A percentile compares a stretch with the other conserved stretches of the same genome.
Evolutionary conservation across 192 early-diverging fungal species (phyloP).

Genomic region (Backusella psychrophila): DNA sequence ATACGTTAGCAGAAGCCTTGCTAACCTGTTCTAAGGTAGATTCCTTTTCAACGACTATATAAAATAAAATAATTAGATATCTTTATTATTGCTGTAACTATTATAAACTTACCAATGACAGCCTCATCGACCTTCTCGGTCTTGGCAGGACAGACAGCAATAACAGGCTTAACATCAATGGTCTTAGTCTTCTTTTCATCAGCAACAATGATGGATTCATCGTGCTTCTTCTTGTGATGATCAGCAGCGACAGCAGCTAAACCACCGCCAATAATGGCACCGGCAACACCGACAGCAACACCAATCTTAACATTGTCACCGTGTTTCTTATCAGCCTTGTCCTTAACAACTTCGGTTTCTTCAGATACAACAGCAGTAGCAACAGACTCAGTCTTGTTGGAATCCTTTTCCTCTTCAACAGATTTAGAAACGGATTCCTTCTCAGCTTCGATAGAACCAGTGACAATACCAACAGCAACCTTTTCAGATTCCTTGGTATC

Average conservation of each 20-base stretch:
- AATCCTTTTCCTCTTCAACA: too few relatives aligned
- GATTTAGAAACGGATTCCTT: too few relatives aligned
- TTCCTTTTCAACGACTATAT: background rate
- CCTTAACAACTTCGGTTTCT: background rate
- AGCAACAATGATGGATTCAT: too few relatives aligned
- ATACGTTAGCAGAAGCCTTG: background rate
- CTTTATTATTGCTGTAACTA: background rate
- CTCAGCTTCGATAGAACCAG: background rate
- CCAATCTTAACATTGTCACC: background rate
- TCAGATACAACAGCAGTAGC: background rate
- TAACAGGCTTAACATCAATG: too few relatives aligned
- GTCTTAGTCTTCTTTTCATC: too few relatives aligned
- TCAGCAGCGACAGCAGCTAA: too few relatives aligned
- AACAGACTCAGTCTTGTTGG: background rate
- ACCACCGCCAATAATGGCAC: background rate
- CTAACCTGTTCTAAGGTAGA: background rate
- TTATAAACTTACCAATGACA: background rate
- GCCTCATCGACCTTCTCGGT: background rate
- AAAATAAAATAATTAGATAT: background rate
- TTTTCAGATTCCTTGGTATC: too few relatives aligned
- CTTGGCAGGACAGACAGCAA: too few relatives aligned
- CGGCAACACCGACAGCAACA: background rate
- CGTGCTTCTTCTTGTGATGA: too few relatives aligned
- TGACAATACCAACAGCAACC: background rate
- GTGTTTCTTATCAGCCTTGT: background rate